Evolutionary conservation across 257 asterid species (phyloP), one percentile per base, ranked within the genome.

Genomic region (Solanum piurae): DNA sequence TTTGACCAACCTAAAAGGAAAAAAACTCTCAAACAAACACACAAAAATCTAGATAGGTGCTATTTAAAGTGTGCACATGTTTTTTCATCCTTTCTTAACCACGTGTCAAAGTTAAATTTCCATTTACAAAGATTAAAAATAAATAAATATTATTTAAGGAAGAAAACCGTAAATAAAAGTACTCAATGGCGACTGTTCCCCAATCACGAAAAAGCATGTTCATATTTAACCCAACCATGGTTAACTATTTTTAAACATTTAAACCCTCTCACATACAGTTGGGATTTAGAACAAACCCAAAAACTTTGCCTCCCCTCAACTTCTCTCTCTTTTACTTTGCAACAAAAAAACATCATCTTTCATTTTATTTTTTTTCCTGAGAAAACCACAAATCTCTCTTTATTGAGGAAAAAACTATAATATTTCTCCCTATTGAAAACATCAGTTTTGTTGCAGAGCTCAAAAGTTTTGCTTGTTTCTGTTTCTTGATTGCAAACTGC

Each of bases 171-270:
- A 83, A 42, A 40, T 0, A 31, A 76, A 89, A 71, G 75, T 83
- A 86, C 89, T 75, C 87, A 91, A 89, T 89, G 94, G 92, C 92
- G 92, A 91, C 93, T 90, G 46, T 89, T 83, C 60, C 91, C 74
- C 86, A 40, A 12, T 75, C 86, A 33, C 87, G 21, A 85, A 68
- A 85, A 85, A 66, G 12, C 87, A 64, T 68, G 76, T 72, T 64
- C 27, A 7, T 74, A 55, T 58, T 36, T 40, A 92, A 88, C 93
- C 90, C 86, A 91, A 95, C 98, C 94, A 93, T 87, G 96, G 96
- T 95, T 93, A 92, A 86, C 16, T 2, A 5, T 68, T 90, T 49
- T 91, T 77, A 87, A 91, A 86, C 80, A 86, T 86, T 60, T 86
- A 87, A 86, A 49, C 44, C 42, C 89, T 90, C 84, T 76, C 89